phyloP scores from a whole-genome alignment of 352 stramenopile genomes.

The Aphanomyces stellatus region DNA sequence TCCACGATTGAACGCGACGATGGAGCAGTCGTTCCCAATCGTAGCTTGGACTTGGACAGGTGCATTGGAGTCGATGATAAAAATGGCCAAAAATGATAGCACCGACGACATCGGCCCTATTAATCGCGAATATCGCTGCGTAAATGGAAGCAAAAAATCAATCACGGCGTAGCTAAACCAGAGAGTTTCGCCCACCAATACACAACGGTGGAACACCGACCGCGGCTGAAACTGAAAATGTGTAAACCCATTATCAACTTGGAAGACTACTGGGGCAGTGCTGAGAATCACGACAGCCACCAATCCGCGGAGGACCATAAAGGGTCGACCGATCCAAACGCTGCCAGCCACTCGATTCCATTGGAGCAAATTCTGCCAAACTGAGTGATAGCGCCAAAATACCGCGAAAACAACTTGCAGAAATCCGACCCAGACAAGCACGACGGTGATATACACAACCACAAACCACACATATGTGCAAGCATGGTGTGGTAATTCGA shows the following conservation, averaged over 20 bases:
- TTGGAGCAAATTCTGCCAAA: background rate
- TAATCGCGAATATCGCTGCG: background rate
- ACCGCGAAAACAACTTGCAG: background rate
- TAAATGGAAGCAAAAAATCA: background rate
- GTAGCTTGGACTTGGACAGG: background rate
- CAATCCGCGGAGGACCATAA: background rate
- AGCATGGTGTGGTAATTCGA: background rate
- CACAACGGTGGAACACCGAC: background rate
- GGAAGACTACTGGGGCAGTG: background rate
- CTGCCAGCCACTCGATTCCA: conserved; percentile 5
- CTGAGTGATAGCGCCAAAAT: background rate
- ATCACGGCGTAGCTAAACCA: background rate
- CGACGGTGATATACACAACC: background rate
- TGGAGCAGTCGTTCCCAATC: background rate
- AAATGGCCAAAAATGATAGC: background rate
- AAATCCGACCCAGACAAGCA: background rate
- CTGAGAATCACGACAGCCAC: background rate
- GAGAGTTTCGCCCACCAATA: background rate
- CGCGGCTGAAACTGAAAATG: background rate
- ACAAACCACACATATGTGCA: background rate
- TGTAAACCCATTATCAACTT: background rate
- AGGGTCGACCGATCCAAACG: conserved; percentile 16
- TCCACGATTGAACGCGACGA: background rate
- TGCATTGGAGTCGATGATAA: background rate
- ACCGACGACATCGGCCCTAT: background rate